These are phyloP conservation scores for Irpex sp. DNA, from an alignment of 1,284 basidiomycete genomes.

Conservation along the genomic window DNA sequence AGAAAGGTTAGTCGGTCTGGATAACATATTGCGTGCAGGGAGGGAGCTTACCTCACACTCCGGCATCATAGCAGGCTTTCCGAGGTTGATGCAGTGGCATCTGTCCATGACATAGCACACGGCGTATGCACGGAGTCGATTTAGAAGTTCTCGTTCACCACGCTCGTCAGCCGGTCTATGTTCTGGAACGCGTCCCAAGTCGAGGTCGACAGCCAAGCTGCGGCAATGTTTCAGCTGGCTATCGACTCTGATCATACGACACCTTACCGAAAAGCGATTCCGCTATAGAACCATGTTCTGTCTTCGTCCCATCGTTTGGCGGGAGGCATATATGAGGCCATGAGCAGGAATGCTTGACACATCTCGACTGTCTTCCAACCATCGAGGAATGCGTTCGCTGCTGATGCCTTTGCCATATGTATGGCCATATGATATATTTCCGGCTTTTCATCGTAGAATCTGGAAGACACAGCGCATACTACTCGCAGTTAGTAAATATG, in stretches of 20 bases:
- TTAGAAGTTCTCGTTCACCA: slow-evolving; percentile 41
- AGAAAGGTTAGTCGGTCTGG: slow-evolving; percentile 7
- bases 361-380: slow-evolving; percentile 34
- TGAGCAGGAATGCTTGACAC: slow-evolving; percentile 31
- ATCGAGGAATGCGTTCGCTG: slow-evolving; percentile 31
- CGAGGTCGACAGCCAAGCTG: slow-evolving; percentile 42
- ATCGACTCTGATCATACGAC: background rate
- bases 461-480: slow-evolving; percentile 36
- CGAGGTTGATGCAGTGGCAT: slow-evolving; percentile 39
- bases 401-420: slow-evolving; percentile 34
- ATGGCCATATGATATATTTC: slow-evolving; percentile 33
- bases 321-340: slow-evolving; percentile 29
- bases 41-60: slow-evolving; percentile 33
- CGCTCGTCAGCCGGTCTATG: slow-evolving; percentile 31
- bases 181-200: slow-evolving; percentile 36
- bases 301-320: slow-evolving; percentile 32
- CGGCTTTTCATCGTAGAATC: slow-evolving; percentile 32
- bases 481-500: slow-evolving; percentile 17
- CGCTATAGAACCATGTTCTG: slow-evolving; percentile 30
- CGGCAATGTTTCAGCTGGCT: background rate
- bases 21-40: slow-evolving; percentile 15
- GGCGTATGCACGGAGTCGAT: slow-evolving; percentile 44
- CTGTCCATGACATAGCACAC: slow-evolving; percentile 45
- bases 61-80: slow-evolving; percentile 41
- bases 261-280: slow-evolving; percentile 26